Evolutionary conservation across 768 basidiomycete genomes (phyloP).

Genomic region (Pulveroboletus ravenelii): DNA sequence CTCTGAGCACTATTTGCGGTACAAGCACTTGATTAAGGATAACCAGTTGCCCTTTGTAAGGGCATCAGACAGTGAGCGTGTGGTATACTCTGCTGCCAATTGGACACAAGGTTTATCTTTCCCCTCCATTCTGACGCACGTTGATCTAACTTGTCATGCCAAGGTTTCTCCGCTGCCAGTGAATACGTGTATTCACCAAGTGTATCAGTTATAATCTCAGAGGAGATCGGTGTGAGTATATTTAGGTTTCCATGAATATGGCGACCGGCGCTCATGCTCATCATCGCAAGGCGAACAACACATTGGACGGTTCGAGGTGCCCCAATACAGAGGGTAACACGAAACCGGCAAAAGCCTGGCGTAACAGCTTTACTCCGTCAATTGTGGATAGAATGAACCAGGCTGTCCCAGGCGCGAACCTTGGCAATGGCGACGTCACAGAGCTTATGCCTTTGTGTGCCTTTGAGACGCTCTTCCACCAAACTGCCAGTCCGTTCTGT

Average conservation of each 20-base stretch:
- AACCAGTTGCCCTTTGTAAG: slow-evolving; percentile 51
- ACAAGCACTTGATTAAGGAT: slow-evolving; percentile 42
- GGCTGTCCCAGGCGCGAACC: slow-evolving; percentile 56
- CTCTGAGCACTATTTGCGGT: slow-evolving; percentile 46
- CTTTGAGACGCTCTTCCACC: slow-evolving; percentile 66
- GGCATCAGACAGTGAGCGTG: slow-evolving; percentile 49
- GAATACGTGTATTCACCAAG: slow-evolving; percentile 39
- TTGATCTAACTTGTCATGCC: slow-evolving; percentile 1
- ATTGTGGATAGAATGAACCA: slow-evolving; percentile 57
- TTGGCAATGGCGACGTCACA: slow-evolving; percentile 50
- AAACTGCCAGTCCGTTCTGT: slow-evolving; percentile 62
- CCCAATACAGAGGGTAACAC: slow-evolving; percentile 47
- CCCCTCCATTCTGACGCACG: not conserved
- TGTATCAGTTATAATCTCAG: slow-evolving; percentile 51
- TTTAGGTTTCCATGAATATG: not conserved
- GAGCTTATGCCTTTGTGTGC: slow-evolving; percentile 71
- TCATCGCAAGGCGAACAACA: slow-evolving; percentile 50
- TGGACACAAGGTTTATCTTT: slow-evolving; percentile 54
- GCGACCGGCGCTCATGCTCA: not conserved
- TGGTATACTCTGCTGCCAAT: slow-evolving; percentile 62
- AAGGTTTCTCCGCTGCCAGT: slow-evolving; percentile 61
- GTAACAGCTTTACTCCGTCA: slow-evolving; percentile 46
- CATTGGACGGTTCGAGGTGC: slow-evolving; percentile 64
- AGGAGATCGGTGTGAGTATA: slow-evolving; percentile 40
- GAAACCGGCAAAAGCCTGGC: slow-evolving; percentile 49